These are phyloP conservation scores for Colletotrichum chrysophilum DNA, from an alignment of 2,329 filamentous ascomycete species.

Conservation along the genomic window DNA sequence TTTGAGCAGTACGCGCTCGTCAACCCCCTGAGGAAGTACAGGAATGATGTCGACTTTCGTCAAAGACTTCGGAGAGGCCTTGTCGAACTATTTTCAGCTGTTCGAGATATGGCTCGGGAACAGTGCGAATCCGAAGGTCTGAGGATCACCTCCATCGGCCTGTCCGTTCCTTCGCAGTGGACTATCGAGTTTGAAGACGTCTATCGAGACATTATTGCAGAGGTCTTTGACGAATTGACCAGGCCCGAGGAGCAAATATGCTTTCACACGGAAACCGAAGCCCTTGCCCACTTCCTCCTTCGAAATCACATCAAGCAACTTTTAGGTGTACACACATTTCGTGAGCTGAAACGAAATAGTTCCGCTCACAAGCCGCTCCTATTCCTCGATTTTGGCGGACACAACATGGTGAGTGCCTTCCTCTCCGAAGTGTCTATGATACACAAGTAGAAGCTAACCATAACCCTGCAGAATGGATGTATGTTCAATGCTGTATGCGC, in stretches of 20 bases:
- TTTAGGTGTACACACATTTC: too few species aligned
- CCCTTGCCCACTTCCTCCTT: not conserved
- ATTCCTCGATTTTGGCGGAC: not conserved
- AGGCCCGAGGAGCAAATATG: fast-evolving
- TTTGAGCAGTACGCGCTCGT: not conserved
- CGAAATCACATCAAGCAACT: too few species aligned
- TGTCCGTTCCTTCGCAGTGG: not conserved
- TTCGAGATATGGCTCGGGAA: not conserved
- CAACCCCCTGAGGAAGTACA: not conserved
- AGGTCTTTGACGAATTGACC: not conserved
- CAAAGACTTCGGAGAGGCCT: not conserved
- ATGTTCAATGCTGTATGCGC: too few species aligned
- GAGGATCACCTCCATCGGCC: not conserved
- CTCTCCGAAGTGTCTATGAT: too few species aligned
- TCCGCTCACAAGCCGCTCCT: not conserved
- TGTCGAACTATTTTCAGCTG: not conserved
- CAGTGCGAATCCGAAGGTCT: not conserved
- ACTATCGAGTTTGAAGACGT: not conserved
- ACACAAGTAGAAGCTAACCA: too few species aligned
- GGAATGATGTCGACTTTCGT: not conserved
- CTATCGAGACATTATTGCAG: not conserved
- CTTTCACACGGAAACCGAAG: not conserved
- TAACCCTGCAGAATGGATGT: too few species aligned
- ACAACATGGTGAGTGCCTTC: not conserved
- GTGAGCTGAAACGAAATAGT: too few species aligned